Base-by-base conservation (phyloP, 805 yeast genomes). In the Metschnikowia corniflorae region DNA sequence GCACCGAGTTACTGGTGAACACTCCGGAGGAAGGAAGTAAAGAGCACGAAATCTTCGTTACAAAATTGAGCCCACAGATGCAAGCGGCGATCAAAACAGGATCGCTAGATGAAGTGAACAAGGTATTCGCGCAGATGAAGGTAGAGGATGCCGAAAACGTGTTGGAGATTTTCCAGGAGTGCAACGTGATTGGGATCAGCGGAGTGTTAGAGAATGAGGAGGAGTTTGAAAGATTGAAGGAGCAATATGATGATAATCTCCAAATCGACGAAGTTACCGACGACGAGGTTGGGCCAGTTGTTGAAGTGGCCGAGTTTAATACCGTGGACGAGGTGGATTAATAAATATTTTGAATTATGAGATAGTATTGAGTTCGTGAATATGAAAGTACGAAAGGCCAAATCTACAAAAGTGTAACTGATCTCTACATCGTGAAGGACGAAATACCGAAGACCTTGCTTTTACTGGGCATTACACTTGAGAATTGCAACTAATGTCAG, bases 101-200 rank as follows among this genome's bases (percentile, higher is more conserved):
- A 25, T 70, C 76, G 6, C 68, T 91, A 37, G 96, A 86, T 46
- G 81, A 75, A 43, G 87, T 91, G 39, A 91, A 91, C 64, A 73
- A 77, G 48, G 91, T 86, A 2, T 86, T 91, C 58, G 91, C 82
- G 2, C 66, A 69, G 6, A 73, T 85, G 73, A 69, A 78, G 16
- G 68, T 89, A 4, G 83, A 72, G 8, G 89, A 86, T 26, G 96
- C 96, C 5, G 97, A 91, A 57, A 58, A 63, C 7, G 70, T 85
- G 6, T 72, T 91, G 47, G 89, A 80, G 43, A 57, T 77, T 33
- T 80, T 91, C 53, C 82, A 86, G 49, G 78, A 81, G 51, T 82
- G 88, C 53, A 88, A 86, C 8, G 88, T 87, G 21, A 80, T 91
- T 53, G 87, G 91, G 23, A 79, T 91, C 26, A 84, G 80, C 49